Percentiles rank a stretch among this genome's conserved stretches.
These are phyloP conservation scores for Penicillium macrosclerotiorum DNA, from an alignment of 495 filamentous ascomycete genomes.

Conservation along the genomic window DNA sequence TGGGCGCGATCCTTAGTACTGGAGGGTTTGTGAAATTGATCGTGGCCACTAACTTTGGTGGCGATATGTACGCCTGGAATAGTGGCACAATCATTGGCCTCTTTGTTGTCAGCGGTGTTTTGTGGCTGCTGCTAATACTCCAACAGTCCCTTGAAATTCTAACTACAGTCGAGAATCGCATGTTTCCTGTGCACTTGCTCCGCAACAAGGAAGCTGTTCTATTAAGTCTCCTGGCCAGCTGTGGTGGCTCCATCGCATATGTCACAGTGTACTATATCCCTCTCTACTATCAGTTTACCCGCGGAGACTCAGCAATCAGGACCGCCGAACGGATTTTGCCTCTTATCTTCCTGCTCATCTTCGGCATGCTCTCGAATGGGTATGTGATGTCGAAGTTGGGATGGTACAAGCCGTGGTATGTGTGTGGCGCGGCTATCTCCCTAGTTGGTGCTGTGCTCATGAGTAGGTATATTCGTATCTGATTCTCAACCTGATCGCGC, in stretches of 20 bases:
- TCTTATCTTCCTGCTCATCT: constrained; percentile 24
- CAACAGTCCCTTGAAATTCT: constrained; percentile 17
- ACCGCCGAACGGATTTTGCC: constrained; percentile 36
- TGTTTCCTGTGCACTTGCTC: constrained; percentile 54
- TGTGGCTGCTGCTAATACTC: constrained; percentile 34
- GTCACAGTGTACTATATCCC: constrained; percentile 52
- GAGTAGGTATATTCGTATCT: background rate
- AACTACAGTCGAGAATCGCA: constrained; percentile 43
- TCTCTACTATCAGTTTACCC: constrained; percentile 46
- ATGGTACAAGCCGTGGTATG: constrained; percentile 55
- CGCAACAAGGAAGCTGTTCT: constrained; percentile 40
- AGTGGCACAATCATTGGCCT: constrained; percentile 47
- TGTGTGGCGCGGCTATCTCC: constrained; percentile 20
- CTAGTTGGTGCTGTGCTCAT: constrained; percentile 1
- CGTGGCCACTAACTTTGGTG: constrained; percentile 28
- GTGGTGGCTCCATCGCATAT: constrained; percentile 21
- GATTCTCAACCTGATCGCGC: background rate
- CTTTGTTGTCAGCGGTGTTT: constrained; percentile 45
- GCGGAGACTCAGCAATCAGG: constrained; percentile 31
- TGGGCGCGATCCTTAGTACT: constrained; percentile 18
- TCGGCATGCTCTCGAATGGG: constrained; percentile 20
- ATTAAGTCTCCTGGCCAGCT: constrained; percentile 36
- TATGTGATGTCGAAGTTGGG: constrained; percentile 42
- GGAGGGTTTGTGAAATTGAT: constrained; percentile 16
- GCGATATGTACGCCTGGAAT: constrained; percentile 33